Percentiles rank a stretch among this genome's conserved stretches.
Conservation (phyloP, 2,329 filamentous ascomycete species). For the Cercospora sesami region DNA sequence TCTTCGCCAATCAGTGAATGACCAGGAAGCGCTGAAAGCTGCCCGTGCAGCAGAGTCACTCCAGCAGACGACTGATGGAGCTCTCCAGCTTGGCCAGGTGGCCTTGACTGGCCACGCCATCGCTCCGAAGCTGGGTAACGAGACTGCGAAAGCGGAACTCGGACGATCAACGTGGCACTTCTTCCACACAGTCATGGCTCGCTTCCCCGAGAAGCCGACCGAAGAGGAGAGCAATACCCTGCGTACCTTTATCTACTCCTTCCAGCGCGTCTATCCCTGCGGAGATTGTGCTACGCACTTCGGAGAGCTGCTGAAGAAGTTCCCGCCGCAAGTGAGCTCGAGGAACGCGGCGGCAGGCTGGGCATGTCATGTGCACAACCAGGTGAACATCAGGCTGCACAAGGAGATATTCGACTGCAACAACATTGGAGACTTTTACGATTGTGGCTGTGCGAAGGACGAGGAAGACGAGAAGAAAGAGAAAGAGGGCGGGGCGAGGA, state of each 20-base stretch:
- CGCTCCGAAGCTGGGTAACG: slow-evolving; percentile 79
- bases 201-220: slow-evolving; percentile 64
- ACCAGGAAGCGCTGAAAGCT: not conserved
- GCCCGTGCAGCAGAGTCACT: slow-evolving; percentile 2
- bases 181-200: slow-evolving; percentile 66
- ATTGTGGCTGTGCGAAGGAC: slow-evolving; percentile 64
- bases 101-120: slow-evolving; percentile 57
- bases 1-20: not conserved
- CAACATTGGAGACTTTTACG: slow-evolving; percentile 66
- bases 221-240: slow-evolving; percentile 61
- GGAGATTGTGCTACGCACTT: slow-evolving; percentile 68
- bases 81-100: slow-evolving; percentile 16
- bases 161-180: slow-evolving; percentile 66
- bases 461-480: slow-evolving; percentile 31
- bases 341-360: slow-evolving; percentile 63
- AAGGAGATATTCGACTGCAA: slow-evolving; percentile 65
- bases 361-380: slow-evolving; percentile 67
- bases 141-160: slow-evolving; percentile 70
- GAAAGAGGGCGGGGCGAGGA: slow-evolving; percentile 14
- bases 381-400: slow-evolving; percentile 62
- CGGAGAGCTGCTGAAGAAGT: slow-evolving; percentile 60
- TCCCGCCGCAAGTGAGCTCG: slow-evolving; percentile 64
- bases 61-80: not conserved
- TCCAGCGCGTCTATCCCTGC: slow-evolving; percentile 65
- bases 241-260: slow-evolving; percentile 62